These are phyloP conservation scores for Blastocrithidia nonstop DNA, from an alignment of 208 protist species.

Conservation along the genomic window DNA sequence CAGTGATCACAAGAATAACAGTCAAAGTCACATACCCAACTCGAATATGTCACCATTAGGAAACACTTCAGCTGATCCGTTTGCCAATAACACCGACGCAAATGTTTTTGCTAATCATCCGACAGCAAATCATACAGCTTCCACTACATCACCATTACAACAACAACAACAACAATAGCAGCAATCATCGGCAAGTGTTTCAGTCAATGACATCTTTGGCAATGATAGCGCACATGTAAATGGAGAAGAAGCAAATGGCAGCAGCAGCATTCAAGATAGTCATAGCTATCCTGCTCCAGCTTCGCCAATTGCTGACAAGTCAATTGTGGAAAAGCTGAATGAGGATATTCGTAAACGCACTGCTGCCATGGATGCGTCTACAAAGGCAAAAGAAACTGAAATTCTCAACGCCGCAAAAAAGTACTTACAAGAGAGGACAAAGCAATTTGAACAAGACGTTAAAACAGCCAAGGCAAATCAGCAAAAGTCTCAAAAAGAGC, in stretches of 20 bases:
- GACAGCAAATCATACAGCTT: too few species aligned
- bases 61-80: too few species aligned
- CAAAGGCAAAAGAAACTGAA: conserved; percentile 42
- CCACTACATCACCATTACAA: conserved; percentile 4
- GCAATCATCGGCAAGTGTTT: not conserved
- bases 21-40: too few species aligned
- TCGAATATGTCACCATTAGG: too few species aligned
- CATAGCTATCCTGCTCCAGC: not conserved
- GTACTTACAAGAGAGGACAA: conserved; percentile 46
- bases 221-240: not conserved
- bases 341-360: conserved; percentile 49
- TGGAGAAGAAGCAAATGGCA: not conserved
- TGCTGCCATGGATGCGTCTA: conserved; percentile 29
- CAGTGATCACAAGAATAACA: too few species aligned
- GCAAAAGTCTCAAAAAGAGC: conserved; percentile 32
- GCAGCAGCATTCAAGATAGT: not conserved
- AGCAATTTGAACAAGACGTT: conserved; percentile 42
- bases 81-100: too few species aligned
- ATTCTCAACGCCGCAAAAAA: conserved; percentile 32
- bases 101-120: too few species aligned
- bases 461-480: conserved; percentile 24
- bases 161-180: conserved; percentile 5
- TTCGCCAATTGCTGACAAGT: not conserved
- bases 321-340: conserved; percentile 22
- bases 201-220: conserved; percentile 6